Conservation (phyloP, 2,329 filamentous ascomycete species). For the Arthrobotrys iridis region DNA sequence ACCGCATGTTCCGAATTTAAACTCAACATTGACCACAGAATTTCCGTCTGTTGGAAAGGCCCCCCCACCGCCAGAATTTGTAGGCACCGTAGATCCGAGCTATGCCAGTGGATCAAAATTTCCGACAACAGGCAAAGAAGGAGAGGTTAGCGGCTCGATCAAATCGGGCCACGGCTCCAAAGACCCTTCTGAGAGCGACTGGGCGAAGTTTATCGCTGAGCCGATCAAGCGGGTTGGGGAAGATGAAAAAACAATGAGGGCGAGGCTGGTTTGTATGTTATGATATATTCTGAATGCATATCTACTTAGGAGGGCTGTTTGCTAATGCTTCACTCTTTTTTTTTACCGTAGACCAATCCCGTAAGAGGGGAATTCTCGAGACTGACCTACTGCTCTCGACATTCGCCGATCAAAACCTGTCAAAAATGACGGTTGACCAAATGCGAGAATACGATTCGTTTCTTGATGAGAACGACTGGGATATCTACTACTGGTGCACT, state of each 20-base stretch:
- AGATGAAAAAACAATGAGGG: conserved; percentile 84
- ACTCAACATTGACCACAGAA: conserved; percentile 32
- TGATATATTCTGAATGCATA: no score
- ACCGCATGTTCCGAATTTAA: conserved; percentile 31
- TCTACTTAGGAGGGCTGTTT: background rate
- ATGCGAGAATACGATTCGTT: conserved; percentile 88
- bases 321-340: background rate
- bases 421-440: conserved; percentile 75
- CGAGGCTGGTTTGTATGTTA: conserved; percentile 61
- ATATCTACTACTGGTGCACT: conserved; percentile 99
- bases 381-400: conserved; percentile 95
- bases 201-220: conserved; percentile 83
- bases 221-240: conserved; percentile 87
- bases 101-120: background rate
- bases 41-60: conserved; percentile 42
- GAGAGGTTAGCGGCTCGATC: conserved; percentile 25
- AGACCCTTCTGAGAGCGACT: conserved; percentile 32
- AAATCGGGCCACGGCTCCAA: conserved; percentile 6
- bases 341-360: conserved; percentile 97
- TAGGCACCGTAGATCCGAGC: conserved; percentile 37
- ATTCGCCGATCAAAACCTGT: conserved; percentile 83
- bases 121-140: conserved; percentile 12
- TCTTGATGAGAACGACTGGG: conserved; percentile 99
- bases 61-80: conserved; percentile 44
- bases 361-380: conserved; percentile 95